A percentile compares a stretch with the other conserved stretches of the same genome.
phyloP scores from a whole-genome alignment of 2,329 filamentous ascomycete genomes.

The Paradendryphiella salina region DNA sequence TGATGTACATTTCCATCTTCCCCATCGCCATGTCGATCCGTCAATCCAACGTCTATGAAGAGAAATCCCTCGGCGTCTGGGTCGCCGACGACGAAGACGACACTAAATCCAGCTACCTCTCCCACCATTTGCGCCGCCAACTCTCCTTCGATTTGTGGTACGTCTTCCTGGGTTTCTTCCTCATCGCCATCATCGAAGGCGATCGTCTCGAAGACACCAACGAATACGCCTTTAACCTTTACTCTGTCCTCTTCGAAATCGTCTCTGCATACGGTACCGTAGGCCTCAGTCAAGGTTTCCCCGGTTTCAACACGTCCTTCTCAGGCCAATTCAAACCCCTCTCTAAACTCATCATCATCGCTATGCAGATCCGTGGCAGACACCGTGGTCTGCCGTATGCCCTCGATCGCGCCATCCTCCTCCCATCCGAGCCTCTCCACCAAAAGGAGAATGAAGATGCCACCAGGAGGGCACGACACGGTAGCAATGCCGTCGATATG shows the following conservation, averaged over 20 bases:
- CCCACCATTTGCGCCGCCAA: slow-evolving; percentile 87
- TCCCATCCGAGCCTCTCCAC: slow-evolving; percentile 67
- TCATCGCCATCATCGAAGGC: slow-evolving; percentile 89
- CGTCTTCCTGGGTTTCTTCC: slow-evolving; percentile 89
- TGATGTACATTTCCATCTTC: slow-evolving; percentile 99
- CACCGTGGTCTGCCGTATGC: slow-evolving; percentile 69
- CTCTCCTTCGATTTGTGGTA: slow-evolving; percentile 98
- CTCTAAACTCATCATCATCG: slow-evolving; percentile 66
- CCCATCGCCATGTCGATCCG: slow-evolving; percentile 95
- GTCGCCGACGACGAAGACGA: slow-evolving; percentile 55
- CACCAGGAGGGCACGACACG: slow-evolving; percentile 45
- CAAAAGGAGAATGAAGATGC: slow-evolving; percentile 61
- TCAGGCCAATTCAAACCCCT: slow-evolving; percentile 77
- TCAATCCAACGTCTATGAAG: slow-evolving; percentile 94
- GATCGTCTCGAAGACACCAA: slow-evolving; percentile 64
- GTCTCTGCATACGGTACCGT: slow-evolving; percentile 72
- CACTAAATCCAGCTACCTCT: slow-evolving; percentile 77
- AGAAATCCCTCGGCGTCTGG: slow-evolving; percentile 80
- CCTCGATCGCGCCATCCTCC: slow-evolving; percentile 69
- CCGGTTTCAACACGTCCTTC: slow-evolving; percentile 75
- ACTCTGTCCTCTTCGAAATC: slow-evolving; percentile 51
- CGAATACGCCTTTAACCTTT: slow-evolving; percentile 57
- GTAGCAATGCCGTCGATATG: slow-evolving; percentile 29
- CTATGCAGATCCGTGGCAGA: slow-evolving; percentile 67
- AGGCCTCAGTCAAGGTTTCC: slow-evolving; percentile 83